Conservation (phyloP, 352 stramenopile genomes). For the Globisporangium iwayamae region DNA sequence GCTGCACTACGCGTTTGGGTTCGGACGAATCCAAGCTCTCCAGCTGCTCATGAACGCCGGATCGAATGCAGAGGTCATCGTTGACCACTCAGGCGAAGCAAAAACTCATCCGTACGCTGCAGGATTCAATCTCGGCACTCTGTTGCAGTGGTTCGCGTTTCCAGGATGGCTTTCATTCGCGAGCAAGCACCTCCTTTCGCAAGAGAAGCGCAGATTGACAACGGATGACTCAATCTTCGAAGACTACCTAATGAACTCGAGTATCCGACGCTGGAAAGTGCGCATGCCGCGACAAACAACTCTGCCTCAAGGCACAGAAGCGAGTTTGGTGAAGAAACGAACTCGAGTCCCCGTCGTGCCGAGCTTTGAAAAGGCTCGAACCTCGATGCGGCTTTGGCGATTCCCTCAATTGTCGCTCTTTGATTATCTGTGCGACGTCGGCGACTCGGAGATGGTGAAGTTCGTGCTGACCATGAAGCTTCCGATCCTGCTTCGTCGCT, state of each 20-base stretch:
- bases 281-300: background rate
- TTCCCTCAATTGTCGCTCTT: slow-evolving; percentile 43
- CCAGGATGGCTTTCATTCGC: slow-evolving; percentile 57
- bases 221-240: slow-evolving; percentile 24
- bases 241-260: slow-evolving; percentile 35
- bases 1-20: slow-evolving; percentile 53
- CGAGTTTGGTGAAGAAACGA: background rate
- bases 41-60: slow-evolving; percentile 29
- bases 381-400: slow-evolving; percentile 31
- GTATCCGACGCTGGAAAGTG: slow-evolving; percentile 34
- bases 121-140: slow-evolving; percentile 38
- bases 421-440: slow-evolving; percentile 34
- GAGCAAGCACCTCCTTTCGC: slow-evolving; percentile 17
- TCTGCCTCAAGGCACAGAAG: slow-evolving; percentile 15
- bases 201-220: slow-evolving; percentile 32
- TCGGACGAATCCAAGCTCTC: slow-evolving; percentile 33
- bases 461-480: slow-evolving; percentile 31
- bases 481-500: slow-evolving; percentile 26
- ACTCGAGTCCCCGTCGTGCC: background rate
- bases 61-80: slow-evolving; percentile 25
- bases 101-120: slow-evolving; percentile 45
- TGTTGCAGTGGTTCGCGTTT: slow-evolving; percentile 51
- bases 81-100: slow-evolving; percentile 46
- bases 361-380: slow-evolving; percentile 26
- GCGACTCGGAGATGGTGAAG: slow-evolving; percentile 21